Evolutionary conservation across 2,329 filamentous ascomycete genomes (phyloP), one percentile per base, ranked within the genome.

Genomic region (Leptosphaerulina australis): DNA sequence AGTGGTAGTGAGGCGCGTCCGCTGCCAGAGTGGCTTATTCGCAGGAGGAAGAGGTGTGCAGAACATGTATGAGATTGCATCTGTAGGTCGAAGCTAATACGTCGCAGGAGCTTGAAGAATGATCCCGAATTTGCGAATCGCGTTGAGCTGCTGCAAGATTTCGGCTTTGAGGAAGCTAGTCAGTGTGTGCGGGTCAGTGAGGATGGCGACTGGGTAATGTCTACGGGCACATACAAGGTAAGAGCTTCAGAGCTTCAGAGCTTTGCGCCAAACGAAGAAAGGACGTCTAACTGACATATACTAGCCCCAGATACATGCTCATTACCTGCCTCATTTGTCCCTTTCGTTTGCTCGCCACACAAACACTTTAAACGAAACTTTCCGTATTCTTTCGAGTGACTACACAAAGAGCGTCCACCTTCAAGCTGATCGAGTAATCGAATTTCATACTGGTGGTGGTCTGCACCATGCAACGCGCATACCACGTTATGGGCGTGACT

Each of bases 101-200:
- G 31, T 15, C 22, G 18, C 22, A 58, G 66, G 50, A 95, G 90
- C 69, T 78, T 97, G 62, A 97, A 97, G 75, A 86, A 93, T 61
- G 93, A 97, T 69, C 81, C 88, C 53, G 93, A 97, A 70, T 97
- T 93, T 75, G 88, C 92, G 57, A 96, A 91, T 72, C 88, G 94
- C 59, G 87, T 99, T 63, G 94, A 99, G 74, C 81, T 99, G 49
- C 82, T 99, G 28, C 94, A 99, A 68, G 94, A 99, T 70, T 99
- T 99, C 73, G 92, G 95, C 69, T 97, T 99, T 66, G 92, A 97
- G 66, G 92, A 96, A 75, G 93, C 95, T 30, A 96, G 91, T 69
- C 85, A 87, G 61, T 97, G 93, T 70, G 85, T 99, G 56, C 84
- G 91, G 39, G 84, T 94, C 56, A 96, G 90, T 64, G 92, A 96